Base-by-base conservation (phyloP, 1,284 basidiomycete species). In the Xerocomus nothofagi region DNA sequence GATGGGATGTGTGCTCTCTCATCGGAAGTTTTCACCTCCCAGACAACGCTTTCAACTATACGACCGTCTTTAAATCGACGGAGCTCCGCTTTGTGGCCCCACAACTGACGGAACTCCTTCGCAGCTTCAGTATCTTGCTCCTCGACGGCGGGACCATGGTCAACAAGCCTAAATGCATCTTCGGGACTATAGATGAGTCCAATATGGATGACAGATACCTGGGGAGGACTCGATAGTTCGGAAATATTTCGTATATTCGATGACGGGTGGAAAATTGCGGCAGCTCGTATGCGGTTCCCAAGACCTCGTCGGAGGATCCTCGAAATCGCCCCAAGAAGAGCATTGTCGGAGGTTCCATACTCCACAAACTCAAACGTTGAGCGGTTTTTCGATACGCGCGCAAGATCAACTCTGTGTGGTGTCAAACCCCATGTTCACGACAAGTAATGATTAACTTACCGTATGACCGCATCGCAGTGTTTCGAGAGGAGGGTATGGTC, bases 61-160 rank as follows among this genome's bases (percentile, higher is more conserved):
- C 88, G 80, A 0, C 96, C 96, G 62, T 99, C 95, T 68, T 98
- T 95, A 78, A 99, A 99, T 17, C 96, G 82, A n/a, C 97, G 82
- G 18, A 98, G 74, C 67, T 99, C 96, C 0, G 95, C 86, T 65
- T 92, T 91, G 42, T 84, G 76, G 1, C 95, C 96, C 97, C 97
- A 99, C 55, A 99, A 78, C 3, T 82, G 78, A 31, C 87, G 82
- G 77, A 98, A 99, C 2, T 72, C 74, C 37, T 79, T 73, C 0
- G 81, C 74, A 17, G 73, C 73, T 12, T 69, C 60, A n/a, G 74
- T 66, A 43, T 83, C 75, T 34, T 76, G 66, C 39, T 88, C 81
- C 11, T 85, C 82, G 0, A 82, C 87, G 0, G 88, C 68, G 0
- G 97, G 93, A 1, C 94, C 94, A 57, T 92, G 87, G 60, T 96